Percentiles rank a stretch among this genome's conserved stretches.
Conservation (phyloP, 176 grass and related monocot species). For the Cenchrus purpureus region DNA sequence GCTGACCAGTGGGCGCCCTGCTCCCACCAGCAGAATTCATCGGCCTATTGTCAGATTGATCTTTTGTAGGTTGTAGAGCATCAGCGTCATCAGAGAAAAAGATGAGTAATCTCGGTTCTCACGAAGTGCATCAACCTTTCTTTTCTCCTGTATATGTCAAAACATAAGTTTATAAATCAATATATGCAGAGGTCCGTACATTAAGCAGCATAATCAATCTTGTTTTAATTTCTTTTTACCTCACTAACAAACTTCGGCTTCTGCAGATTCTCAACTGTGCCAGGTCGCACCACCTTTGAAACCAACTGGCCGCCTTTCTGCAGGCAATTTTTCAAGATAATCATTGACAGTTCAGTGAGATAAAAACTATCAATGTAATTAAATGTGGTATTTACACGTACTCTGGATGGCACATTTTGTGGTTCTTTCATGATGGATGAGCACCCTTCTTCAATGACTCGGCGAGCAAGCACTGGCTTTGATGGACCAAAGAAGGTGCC, state of each 20-base stretch:
- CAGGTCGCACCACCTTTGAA: conserved; percentile 35
- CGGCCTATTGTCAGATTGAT: neutral
- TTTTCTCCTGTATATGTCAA: conserved; percentile 55
- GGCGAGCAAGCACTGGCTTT: conserved; percentile 56
- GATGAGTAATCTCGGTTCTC: conserved; percentile 80
- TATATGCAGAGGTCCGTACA: conserved; percentile 12
- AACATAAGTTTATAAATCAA: neutral
- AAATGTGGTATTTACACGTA: neutral
- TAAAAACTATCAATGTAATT: conserved; percentile 3
- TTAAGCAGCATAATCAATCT: neutral
- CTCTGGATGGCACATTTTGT: conserved; percentile 11
- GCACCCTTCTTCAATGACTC: conserved; percentile 76
- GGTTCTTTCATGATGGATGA: conserved; percentile 55
- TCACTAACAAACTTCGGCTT: conserved; percentile 54
- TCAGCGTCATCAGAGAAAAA: conserved; percentile 78
- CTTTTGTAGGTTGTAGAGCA: conserved; percentile 32
- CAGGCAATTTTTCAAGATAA: neutral
- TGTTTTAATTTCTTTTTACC: conserved; percentile 45
- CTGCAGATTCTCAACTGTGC: conserved; percentile 32
- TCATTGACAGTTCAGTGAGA: neutral
- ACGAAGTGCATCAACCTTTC: conserved; percentile 70
- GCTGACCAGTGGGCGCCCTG: neutral
- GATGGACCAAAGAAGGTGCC: conserved; percentile 92
- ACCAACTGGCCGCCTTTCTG: conserved; percentile 41
- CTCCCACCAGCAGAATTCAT: conserved; percentile 21